Base-by-base conservation (phyloP, 352 stramenopile species). In the Aphanomyces cochlioides region DNA sequence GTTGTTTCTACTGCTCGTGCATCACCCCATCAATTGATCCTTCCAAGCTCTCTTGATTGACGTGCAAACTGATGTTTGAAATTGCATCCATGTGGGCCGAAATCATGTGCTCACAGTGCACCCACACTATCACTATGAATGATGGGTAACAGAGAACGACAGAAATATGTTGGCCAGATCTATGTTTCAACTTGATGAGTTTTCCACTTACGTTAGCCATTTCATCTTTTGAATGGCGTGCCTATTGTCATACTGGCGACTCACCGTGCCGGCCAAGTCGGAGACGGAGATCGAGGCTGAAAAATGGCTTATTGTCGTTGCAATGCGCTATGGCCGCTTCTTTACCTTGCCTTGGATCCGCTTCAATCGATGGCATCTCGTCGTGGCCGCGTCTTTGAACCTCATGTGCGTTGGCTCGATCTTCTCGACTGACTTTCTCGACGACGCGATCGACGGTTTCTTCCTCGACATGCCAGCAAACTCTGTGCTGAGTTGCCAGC, bases 391-490 rank as follows among this genome's bases (percentile, higher is more conserved):
- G 36, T 1, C 67, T 28, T 21, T 72, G 5, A 39, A n/a, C 7
- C 65, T 67, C 5, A 37, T 59, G 21, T 72, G 65, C 57, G 13
- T n/a, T 56, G 71, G 71, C 39, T 60, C 63, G 15, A 58, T 69
- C 34, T 61, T 45, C 17, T 39, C 59, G 10, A 73, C 73, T 47
- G 64, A 69, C 39, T 37, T 41, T 28, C 53, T 69, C 4, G 7
- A 72, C 1, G 1, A 69, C 17, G 40, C 17, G 4, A 21, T 72
- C 37, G 56, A 59, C 2, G n/a, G 66, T 19, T 28, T 58, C 34
- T 65, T 72, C n/a, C 37, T 38, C n/a, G n/a, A 34, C 60, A 21
- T n/a, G 19, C 21, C 36, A 28, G 2, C 34, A 56, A 1, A 28
- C 53, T 50, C 1, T 5, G 28, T 8, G 34, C 53, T 13, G 41